Evolutionary conservation across 352 stramenopile genomes (phyloP).

Genomic region (Globisporangium cylindrosporum): DNA sequence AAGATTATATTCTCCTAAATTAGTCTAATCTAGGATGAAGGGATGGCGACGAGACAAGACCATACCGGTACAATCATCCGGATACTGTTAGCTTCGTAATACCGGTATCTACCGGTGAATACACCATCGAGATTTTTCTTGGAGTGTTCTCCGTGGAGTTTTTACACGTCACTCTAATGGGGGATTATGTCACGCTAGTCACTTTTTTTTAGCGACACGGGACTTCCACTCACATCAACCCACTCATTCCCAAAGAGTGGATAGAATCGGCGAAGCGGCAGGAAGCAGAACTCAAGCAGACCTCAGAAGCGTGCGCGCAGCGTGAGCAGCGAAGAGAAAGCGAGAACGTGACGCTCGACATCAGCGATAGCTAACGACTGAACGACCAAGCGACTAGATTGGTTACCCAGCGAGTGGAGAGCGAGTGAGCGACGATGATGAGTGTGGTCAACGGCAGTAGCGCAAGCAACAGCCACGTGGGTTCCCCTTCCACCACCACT

Average conservation of each 20-base stretch:
- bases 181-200: background rate
- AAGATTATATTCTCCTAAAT: no score
- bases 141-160: background rate
- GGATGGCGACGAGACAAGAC: no score
- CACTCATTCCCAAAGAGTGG: background rate
- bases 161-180: background rate
- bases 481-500: constrained; percentile 21
- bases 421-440: constrained; percentile 11
- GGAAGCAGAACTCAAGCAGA: background rate
- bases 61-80: no score
- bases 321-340: background rate
- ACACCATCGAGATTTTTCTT: constrained; percentile 1
- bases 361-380: background rate
- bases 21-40: no score
- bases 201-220: background rate
- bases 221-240: background rate
- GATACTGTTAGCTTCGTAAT: no score
- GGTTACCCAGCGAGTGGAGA: no score
- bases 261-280: background rate
- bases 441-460: constrained; percentile 31
- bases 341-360: background rate
- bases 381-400: no score
- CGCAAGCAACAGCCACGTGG: constrained; percentile 27
- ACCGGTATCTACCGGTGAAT: background rate
- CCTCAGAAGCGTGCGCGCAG: background rate